A percentile compares a stretch with the other conserved stretches of the same genome.
Evolutionary conservation across 2,329 filamentous ascomycete genomes (phyloP).

Genomic region (Nigrospora oryzae): DNA sequence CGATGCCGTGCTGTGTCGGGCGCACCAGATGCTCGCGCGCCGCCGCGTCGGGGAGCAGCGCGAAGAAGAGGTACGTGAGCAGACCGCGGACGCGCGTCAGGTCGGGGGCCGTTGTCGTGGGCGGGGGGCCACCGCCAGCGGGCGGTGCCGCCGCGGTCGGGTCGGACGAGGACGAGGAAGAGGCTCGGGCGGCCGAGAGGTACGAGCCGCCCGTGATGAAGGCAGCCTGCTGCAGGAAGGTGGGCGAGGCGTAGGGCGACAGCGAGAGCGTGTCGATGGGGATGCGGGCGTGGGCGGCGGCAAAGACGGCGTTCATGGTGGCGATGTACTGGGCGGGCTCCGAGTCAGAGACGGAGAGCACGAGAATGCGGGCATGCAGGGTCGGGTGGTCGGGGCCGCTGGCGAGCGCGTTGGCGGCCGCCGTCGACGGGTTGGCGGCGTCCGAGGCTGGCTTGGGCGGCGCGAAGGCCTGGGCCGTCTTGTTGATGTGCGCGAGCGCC

Average conservation of each 20-base stretch:
- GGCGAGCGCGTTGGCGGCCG: conserved; percentile 16
- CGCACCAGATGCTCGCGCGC: conserved; percentile 57
- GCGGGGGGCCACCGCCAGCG: neutral
- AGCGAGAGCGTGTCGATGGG: conserved; percentile 89
- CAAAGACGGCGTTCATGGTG: conserved; percentile 98
- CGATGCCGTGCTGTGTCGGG: conserved; percentile 77
- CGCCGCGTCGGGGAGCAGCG: conserved; percentile 62
- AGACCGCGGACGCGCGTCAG: conserved; percentile 44
- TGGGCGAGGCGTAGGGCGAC: conserved; percentile 59
- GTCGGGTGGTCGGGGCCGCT: conserved; percentile 29
- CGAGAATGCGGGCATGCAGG: conserved; percentile 75
- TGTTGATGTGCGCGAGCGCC: conserved; percentile 85
- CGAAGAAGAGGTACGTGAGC: conserved; percentile 91
- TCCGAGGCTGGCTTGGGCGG: conserved; percentile 40
- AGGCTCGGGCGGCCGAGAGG: conserved; percentile 29
- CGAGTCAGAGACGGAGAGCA: conserved; percentile 78
- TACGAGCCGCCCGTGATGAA: conserved; percentile 54
- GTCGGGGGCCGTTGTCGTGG: neutral
- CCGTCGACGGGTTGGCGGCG: conserved; percentile 7
- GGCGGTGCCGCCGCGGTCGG: neutral
- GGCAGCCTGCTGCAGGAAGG: conserved; percentile 86
- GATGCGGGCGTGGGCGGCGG: conserved; percentile 78
- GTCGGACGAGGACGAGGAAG: neutral
- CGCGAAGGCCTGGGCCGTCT: conserved; percentile 58
- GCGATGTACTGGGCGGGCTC: conserved; percentile 92